Percentiles rank a stretch among this genome's conserved stretches.
Conservation (phyloP, 2,329 filamentous ascomycete genomes). For the Dactylellina cionopaga region DNA sequence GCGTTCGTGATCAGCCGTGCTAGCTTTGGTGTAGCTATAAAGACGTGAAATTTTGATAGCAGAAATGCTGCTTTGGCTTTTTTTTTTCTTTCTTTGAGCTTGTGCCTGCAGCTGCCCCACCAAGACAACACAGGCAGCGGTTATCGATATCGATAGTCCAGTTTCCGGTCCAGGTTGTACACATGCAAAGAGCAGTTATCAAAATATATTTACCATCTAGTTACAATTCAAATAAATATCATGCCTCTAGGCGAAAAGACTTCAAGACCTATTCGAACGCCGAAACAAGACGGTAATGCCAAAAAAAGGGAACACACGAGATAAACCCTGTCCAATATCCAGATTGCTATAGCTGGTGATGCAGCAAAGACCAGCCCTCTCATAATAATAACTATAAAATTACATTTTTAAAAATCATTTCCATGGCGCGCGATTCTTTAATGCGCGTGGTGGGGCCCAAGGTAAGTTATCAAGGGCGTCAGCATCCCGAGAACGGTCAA, state of each 20-base stretch:
- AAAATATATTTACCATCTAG: too few species aligned
- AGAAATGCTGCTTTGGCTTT: constrained; percentile 53
- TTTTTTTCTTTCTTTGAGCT: constrained; percentile 53
- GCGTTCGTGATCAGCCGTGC: constrained; percentile 17
- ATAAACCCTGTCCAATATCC: neutral
- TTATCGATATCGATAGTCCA: constrained; percentile 49
- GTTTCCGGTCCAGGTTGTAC: too few species aligned
- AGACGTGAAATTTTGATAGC: constrained; percentile 49
- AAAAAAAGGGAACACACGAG: neutral
- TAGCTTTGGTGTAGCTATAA: constrained; percentile 4
- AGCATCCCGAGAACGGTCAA: constrained; percentile 45
- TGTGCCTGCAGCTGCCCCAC: constrained; percentile 52
- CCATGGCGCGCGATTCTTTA: constrained; percentile 3
- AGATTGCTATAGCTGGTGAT: too few species aligned
- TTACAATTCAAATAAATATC: too few species aligned
- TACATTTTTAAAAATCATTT: constrained; percentile 14
- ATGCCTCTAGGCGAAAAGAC: too few species aligned
- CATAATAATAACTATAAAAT: neutral
- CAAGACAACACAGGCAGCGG: constrained; percentile 47
- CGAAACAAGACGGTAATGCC: neutral
- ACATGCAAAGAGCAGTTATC: neutral
- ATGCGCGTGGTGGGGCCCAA: constrained; percentile 49
- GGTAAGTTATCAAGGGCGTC: constrained; percentile 42
- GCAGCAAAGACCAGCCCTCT: neutral
- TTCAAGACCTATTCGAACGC: constrained; percentile 43